Base-by-base conservation (phyloP, 2,329 filamentous ascomycete species). In the Cordyceps sp. region DNA sequence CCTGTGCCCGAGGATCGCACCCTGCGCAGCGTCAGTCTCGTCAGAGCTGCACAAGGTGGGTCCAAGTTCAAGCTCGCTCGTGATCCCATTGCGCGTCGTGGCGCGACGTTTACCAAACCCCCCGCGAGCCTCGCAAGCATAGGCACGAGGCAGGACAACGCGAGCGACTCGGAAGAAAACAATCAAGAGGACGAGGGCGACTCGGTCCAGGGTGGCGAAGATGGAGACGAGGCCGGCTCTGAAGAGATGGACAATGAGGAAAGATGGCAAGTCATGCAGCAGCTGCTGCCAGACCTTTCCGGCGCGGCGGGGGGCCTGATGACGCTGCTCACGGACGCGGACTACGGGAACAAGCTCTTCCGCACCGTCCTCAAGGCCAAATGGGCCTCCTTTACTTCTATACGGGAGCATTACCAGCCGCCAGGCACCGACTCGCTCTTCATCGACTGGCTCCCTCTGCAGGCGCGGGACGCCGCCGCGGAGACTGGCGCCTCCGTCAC, bases 391-490 rank as follows among this genome's bases (percentile, higher is more conserved):
- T n/a, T n/a, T n/a, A n/a, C n/a, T n/a, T n/a, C n/a, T n/a, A n/a
- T n/a, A n/a, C n/a, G n/a, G 20, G 10, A 22, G 14, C 7, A 14
- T 14, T 14, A 14, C 24, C 24, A 18, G 4, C 22, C 13, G 3
- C 13, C 22, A 23, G 23, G 17, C 4, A 32, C 36, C 5, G 36
- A 33, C 4, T 24, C 27, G 6, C 40, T 43, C 0, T 49, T 58
- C 29, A 42, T 59, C 17, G 43, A 55, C 38, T 41, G 44, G 31
- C 13, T 30, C 1, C 37, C 37, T 32, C 15, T 47, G 9, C 20
- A 34, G n/a, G n/a, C n/a, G n/a, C n/a, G n/a, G n/a, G n/a, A n/a
- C n/a, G n/a, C n/a, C n/a, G n/a, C n/a, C n/a, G n/a, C n/a, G n/a
- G n/a, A n/a, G n/a, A n/a, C n/a, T 6, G 25, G 32, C 6, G 28